These are phyloP conservation scores for Coccomyxa sp. DNA, from an alignment of 139 green algal species.

Conservation along the genomic window DNA sequence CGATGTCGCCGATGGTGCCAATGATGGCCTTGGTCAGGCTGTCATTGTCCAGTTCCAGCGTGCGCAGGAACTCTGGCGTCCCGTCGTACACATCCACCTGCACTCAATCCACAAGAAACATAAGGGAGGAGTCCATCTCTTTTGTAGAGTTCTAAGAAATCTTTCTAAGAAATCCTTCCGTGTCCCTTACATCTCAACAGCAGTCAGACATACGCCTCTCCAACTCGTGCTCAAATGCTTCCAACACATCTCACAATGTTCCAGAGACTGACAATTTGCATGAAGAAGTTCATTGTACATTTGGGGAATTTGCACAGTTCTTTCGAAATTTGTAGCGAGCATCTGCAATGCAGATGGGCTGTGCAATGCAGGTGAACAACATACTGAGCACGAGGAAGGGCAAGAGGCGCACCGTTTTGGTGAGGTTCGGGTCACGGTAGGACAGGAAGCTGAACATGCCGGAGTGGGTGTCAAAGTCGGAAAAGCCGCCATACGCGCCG, in stretches of 20 bases:
- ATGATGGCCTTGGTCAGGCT: slow-evolving; percentile 95
- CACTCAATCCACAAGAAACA: background rate
- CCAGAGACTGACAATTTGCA: too few species aligned
- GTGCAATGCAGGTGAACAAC: background rate
- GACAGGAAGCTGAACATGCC: slow-evolving; percentile 87
- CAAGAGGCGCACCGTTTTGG: slow-evolving; percentile 69
- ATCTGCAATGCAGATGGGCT: too few species aligned
- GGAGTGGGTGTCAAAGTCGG: slow-evolving; percentile 92
- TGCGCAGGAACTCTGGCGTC: slow-evolving; percentile 75
- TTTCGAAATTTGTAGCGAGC: too few species aligned
- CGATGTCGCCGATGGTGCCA: slow-evolving; percentile 91
- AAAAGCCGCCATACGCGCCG: slow-evolving; percentile 98
- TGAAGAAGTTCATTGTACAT: too few species aligned
- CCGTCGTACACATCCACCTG: slow-evolving; percentile 67
- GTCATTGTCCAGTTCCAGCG: slow-evolving; percentile 74
- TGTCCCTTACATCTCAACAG: background rate
- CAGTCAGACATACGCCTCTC: too few species aligned
- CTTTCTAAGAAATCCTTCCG: too few species aligned
- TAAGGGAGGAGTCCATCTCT: background rate
- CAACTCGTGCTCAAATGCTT: too few species aligned
- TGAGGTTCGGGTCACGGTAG: slow-evolving; percentile 97
- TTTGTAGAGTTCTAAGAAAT: background rate
- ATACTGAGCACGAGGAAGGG: background rate
- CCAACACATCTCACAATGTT: too few species aligned
- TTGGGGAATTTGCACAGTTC: too few species aligned